Conservation (phyloP, 495 filamentous ascomycete genomes). For the Filosporella fistucella region DNA sequence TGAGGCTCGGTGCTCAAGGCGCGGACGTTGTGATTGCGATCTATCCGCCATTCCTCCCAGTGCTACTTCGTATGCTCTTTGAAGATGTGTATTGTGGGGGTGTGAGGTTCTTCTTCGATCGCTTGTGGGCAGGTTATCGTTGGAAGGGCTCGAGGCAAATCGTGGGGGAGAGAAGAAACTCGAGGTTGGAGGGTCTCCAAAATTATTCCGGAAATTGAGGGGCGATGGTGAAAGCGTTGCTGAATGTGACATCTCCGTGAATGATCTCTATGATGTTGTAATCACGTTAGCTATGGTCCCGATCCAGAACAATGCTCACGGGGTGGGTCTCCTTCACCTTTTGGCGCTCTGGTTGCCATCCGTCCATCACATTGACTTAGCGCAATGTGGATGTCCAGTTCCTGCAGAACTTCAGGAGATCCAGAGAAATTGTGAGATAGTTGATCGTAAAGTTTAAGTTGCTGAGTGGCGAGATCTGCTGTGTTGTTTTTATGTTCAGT, state of each 20-base stretch:
- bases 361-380: conserved; percentile 17
- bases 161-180: conserved; percentile 3
- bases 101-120: conserved; percentile 21
- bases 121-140: conserved; percentile 20
- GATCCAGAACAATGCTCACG: not conserved
- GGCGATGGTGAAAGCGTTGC: conserved; percentile 23
- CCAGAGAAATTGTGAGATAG: too few relatives aligned
- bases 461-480: too few relatives aligned
- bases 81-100: conserved; percentile 22
- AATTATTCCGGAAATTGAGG: conserved; percentile 11
- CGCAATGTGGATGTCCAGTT: too few relatives aligned
- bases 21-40: conserved; percentile 17
- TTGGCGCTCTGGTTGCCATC: conserved; percentile 18
- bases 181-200: conserved; percentile 14
- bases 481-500: too few relatives aligned
- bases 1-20: conserved; percentile 22
- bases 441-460: too few relatives aligned
- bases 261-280: conserved; percentile 15
- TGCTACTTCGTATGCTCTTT: conserved; percentile 18
- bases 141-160: conserved; percentile 16
- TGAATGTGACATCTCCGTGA: conserved; percentile 22
- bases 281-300: conserved; percentile 11
- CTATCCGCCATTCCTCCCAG: conserved; percentile 13
- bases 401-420: too few relatives aligned
- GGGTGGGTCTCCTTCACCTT: conserved; percentile 12